Conservation (phyloP, 768 basidiomycete genomes). For the Artomyces pyxidatus region DNA sequence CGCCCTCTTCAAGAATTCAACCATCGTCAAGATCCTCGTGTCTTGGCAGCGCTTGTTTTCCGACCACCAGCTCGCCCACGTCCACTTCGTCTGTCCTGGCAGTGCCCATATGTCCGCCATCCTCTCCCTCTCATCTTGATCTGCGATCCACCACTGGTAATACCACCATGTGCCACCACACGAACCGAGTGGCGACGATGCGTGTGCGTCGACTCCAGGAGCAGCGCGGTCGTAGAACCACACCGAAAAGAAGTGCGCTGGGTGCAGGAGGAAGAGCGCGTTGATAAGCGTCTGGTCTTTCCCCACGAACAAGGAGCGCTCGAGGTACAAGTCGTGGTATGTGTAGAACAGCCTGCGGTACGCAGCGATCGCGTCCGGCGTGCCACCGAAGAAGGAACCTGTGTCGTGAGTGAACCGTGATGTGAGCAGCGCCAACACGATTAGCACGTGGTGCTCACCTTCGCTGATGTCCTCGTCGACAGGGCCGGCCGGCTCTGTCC, state of each 20-base stretch:
- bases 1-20: no score
- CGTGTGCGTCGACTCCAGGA: slow-evolving; percentile 14
- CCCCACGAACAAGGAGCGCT: slow-evolving; percentile 41
- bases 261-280: slow-evolving; percentile 36
- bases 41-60: neutral
- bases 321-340: slow-evolving; percentile 44
- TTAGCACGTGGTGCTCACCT: slow-evolving; percentile 26
- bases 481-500: slow-evolving; percentile 41
- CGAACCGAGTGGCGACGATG: slow-evolving; percentile 26
- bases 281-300: slow-evolving; percentile 53
- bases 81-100: no score
- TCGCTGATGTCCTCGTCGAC: slow-evolving; percentile 38
- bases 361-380: slow-evolving; percentile 36
- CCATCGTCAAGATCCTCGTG: no score
- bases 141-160: slow-evolving; percentile 42
- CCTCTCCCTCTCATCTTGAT: slow-evolving; percentile 14
- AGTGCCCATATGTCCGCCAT: slow-evolving; percentile 20
- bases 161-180: slow-evolving; percentile 41
- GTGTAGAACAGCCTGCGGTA: slow-evolving; percentile 38
- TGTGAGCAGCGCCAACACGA: neutral
- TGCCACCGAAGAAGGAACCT: slow-evolving; percentile 57
- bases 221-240: slow-evolving; percentile 25
- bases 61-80: no score
- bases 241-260: slow-evolving; percentile 36
- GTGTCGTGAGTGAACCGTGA: neutral